Evolutionary conservation across 176 grass and related monocot genomes (phyloP).

Genomic region (Echinochloa phyllopogon): DNA sequence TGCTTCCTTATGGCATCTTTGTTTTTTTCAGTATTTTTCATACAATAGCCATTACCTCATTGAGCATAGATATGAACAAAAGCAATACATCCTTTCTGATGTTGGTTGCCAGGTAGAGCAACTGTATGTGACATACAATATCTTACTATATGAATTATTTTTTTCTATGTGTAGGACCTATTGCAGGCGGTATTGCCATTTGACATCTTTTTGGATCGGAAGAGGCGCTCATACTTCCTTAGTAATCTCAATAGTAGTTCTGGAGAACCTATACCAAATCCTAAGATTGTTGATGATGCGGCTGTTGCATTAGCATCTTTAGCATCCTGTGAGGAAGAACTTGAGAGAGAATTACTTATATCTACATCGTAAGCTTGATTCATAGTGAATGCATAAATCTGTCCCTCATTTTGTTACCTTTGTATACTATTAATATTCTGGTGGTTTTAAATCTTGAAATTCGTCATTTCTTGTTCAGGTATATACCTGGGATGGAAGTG

Average conservation of each 20-base stretch:
- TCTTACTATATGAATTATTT: conserved; percentile 18
- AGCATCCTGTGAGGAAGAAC: conserved; percentile 92
- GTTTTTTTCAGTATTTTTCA: background rate
- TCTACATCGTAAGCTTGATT: conserved; percentile 83
- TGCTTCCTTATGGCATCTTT: conserved; percentile 5
- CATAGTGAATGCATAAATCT: conserved; percentile 14
- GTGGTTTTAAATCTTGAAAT: conserved; percentile 36
- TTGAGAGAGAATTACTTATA: conserved; percentile 93
- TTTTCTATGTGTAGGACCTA: conserved; percentile 68
- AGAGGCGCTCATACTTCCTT: conserved; percentile 83
- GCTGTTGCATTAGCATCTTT: conserved; percentile 87
- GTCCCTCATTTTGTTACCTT: background rate
- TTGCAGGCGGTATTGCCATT: conserved; percentile 94
- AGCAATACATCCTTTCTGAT: conserved; percentile 14
- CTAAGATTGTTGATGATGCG: conserved; percentile 74
- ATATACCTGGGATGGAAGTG: conserved; percentile 99
- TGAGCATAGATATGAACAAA: conserved; percentile 34
- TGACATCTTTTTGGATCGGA: conserved; percentile 92
- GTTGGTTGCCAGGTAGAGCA: conserved; percentile 4
- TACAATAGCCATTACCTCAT: background rate
- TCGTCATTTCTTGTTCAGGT: conserved; percentile 61
- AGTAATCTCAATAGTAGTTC: conserved; percentile 83
- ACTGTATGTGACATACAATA: conserved; percentile 4
- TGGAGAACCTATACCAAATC: conserved; percentile 57
- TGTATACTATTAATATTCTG: background rate